Evolutionary conservation across 352 stramenopile species (phyloP), one percentile per base, ranked within the genome.

Genomic region (Phytophthora sansomeana): DNA sequence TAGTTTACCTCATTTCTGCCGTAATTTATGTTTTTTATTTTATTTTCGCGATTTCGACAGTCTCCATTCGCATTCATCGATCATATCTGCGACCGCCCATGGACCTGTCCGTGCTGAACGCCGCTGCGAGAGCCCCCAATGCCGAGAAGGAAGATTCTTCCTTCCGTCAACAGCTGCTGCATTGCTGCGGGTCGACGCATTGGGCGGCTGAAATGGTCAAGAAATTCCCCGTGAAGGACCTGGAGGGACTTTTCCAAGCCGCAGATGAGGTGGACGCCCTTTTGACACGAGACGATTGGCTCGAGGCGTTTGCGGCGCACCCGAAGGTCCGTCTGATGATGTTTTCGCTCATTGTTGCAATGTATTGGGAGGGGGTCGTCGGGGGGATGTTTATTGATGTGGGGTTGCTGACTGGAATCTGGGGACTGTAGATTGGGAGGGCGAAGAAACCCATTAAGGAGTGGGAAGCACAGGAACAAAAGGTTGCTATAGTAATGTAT

Each of bases 381-480:
- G 6, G n/a, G 35, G 38, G 5, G 16, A n/a, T 43, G 16, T 13
- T 43, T 47, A 47, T 47, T 47, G 41, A 47, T 10, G 41, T 47
- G 44, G 44, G 7, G 16, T 52, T 52, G 24, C 36, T 26, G 16
- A n/a, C 9, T 19, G 26, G 24, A 42, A 38, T 55, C 50, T 43
- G 0, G 16, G 13, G 38, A 33, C 28, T 56, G 58, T 33, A 92
- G 84, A 93, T 93, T 71, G 82, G 84, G 17, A 78, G 82, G 21
- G 72, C 76, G 47, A 90, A 90, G 56, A 72, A 81, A 52, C 73
- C 80, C 14, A 91, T 93, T 44, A 83, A 81, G 58, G 59, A 81
- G 26, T 93, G 82, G 84, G 84, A 91, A 69, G 82, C 84, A 10
- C 84, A 93, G 48, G 84, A 93, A 44, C 84, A 93, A 72, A 70